Conservation (phyloP, 2,329 filamentous ascomycete species). For the Claviceps digitariae region DNA sequence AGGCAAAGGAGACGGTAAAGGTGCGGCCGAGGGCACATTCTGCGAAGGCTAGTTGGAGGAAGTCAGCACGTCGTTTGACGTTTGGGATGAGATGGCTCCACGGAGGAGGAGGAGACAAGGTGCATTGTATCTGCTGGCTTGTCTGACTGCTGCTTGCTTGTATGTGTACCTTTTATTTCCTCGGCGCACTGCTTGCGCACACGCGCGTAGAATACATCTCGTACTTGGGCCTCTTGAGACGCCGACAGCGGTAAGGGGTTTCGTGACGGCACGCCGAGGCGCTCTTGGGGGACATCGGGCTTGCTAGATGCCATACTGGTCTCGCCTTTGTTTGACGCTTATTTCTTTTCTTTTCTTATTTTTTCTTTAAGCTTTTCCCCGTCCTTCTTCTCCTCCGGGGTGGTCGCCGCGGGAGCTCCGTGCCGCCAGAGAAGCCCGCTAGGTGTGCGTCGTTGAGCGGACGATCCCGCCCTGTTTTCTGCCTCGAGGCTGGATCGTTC, state of each 20-base stretch:
- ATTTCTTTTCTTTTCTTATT: not conserved
- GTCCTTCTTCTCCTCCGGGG: too few species aligned
- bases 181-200: conserved; percentile 63
- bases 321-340: not conserved
- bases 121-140: too few species aligned
- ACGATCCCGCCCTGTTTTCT: too few species aligned
- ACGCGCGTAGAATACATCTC: conserved; percentile 66
- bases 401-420: too few species aligned
- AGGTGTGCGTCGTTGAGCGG: too few species aligned
- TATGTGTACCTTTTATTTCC: conserved; percentile 57
- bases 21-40: conserved; percentile 78
- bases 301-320: conserved; percentile 10
- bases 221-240: conserved; percentile 68
- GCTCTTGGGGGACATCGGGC: conserved; percentile 21
- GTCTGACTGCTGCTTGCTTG: too few species aligned
- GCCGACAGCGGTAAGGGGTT: conserved; percentile 77
- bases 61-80: too few species aligned
- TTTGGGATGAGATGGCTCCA: too few species aligned
- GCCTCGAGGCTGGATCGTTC: too few species aligned
- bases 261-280: conserved; percentile 41
- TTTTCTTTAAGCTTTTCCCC: too few species aligned
- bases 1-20: conserved; percentile 76
- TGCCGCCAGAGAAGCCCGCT: too few species aligned
- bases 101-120: too few species aligned
- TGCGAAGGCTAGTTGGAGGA: conserved; percentile 52